These are phyloP conservation scores for Arachnopeziza araneosa DNA, from an alignment of 2,329 filamentous ascomycete genomes.

Conservation along the genomic window DNA sequence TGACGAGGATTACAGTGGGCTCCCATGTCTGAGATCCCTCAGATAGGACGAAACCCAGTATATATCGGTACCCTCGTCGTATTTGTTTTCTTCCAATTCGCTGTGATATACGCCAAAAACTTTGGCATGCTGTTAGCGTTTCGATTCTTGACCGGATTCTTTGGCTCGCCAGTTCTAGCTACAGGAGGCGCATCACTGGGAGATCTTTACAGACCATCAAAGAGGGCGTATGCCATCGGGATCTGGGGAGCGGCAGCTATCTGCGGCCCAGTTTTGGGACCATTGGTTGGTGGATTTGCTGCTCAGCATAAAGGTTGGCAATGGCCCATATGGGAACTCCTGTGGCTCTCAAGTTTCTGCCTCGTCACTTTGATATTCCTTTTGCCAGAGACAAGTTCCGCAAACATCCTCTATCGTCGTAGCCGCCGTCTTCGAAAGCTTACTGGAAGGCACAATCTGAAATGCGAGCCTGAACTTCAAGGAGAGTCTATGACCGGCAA, in stretches of 20 bases:
- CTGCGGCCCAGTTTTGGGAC: constrained; percentile 50
- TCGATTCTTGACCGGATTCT: constrained; percentile 59
- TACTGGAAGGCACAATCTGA: constrained; percentile 48
- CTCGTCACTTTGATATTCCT: constrained; percentile 53
- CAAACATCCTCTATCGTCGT: constrained; percentile 56
- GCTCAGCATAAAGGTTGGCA: constrained; percentile 52
- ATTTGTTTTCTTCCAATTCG: constrained; percentile 52
- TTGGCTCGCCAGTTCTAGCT: constrained; percentile 56
- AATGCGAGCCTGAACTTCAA: constrained; percentile 58
- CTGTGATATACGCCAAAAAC: constrained; percentile 42
- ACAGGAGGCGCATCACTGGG: constrained; percentile 47
- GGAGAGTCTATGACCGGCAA: constrained; percentile 44
- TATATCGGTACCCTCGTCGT: constrained; percentile 63
- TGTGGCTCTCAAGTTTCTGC: constrained; percentile 53
- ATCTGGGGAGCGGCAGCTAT: constrained; percentile 48
- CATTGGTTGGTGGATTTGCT: constrained; percentile 53
- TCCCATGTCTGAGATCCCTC: constrained; percentile 55
- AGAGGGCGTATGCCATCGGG: constrained; percentile 52
- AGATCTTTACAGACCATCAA: constrained; percentile 44
- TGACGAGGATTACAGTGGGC: background rate
- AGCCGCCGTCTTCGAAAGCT: constrained; percentile 52
- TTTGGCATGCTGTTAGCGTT: constrained; percentile 50
- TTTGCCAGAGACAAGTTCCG: constrained; percentile 56
- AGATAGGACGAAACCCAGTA: constrained; percentile 59
- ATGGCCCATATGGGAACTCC: constrained; percentile 52